These are phyloP conservation scores for Silene uniflora DNA, from an alignment of 148 eudicot species.

Conservation along the genomic window DNA sequence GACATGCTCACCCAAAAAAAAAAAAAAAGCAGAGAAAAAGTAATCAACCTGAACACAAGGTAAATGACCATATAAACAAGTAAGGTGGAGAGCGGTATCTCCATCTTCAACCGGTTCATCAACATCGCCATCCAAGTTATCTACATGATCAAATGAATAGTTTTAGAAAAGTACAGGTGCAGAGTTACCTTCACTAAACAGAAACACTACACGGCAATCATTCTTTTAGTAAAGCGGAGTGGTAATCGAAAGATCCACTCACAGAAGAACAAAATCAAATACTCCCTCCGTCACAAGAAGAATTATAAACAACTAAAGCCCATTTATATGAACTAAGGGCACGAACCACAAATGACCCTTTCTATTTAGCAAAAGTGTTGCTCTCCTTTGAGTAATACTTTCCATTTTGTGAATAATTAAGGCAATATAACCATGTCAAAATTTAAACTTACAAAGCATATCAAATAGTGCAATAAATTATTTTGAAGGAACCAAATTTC, in stretches of 20 bases:
- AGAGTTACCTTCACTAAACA: not conserved
- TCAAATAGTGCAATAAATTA: not conserved
- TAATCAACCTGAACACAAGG: conserved; percentile 74
- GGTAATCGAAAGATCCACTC: too few relatives aligned
- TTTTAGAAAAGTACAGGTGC: not conserved
- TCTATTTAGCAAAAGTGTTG: not conserved
- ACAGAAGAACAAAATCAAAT: too few relatives aligned
- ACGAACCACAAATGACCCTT: not conserved
- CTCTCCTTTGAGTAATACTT: not conserved
- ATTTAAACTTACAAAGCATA: not conserved
- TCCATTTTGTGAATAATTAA: not conserved
- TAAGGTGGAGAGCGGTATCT: conserved; percentile 86
- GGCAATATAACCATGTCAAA: not conserved
- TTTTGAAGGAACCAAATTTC: not conserved
- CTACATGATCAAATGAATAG: conserved; percentile 36
- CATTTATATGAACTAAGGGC: not conserved
- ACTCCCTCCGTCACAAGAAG: not conserved
- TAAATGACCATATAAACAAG: conserved; percentile 80
- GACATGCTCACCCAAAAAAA: not conserved
- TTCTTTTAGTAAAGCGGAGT: too few relatives aligned
- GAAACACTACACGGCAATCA: too few relatives aligned
- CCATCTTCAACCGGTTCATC: conserved; percentile 87
- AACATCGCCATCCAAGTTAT: conserved; percentile 64
- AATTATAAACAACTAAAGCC: not conserved
- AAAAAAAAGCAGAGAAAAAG: not conserved